These are phyloP conservation scores for Candida nitratophila DNA, from an alignment of 805 yeast genomes.

Conservation along the genomic window DNA sequence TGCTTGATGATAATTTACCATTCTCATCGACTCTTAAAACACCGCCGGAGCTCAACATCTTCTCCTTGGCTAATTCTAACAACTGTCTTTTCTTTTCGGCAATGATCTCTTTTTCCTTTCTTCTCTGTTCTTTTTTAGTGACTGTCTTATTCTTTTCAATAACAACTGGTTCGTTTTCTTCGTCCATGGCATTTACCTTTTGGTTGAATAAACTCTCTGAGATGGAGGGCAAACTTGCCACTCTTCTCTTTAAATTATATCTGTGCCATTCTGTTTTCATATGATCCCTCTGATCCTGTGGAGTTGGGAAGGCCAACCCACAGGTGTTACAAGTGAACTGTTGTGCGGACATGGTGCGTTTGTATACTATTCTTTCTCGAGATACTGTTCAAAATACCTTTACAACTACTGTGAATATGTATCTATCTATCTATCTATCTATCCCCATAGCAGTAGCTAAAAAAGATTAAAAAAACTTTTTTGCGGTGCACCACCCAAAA, in stretches of 20 bases:
- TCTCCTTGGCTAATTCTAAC: conserved; percentile 38
- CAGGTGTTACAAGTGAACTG: conserved; percentile 80
- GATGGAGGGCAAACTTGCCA: conserved; percentile 74
- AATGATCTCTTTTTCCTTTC: conserved; percentile 42
- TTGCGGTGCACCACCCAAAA: too few species aligned
- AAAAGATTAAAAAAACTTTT: too few species aligned
- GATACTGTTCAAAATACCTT: too few species aligned
- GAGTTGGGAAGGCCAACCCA: conserved; percentile 66
- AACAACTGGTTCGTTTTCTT: conserved; percentile 15
- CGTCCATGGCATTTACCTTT: conserved; percentile 18
- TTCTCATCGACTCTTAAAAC: conserved; percentile 16
- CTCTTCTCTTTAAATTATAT: conserved; percentile 89
- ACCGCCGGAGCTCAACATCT: conserved; percentile 29
- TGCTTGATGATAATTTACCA: conserved; percentile 16
- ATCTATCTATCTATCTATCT: too few species aligned
- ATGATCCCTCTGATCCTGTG: conserved; percentile 84
- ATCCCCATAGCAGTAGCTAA: too few species aligned
- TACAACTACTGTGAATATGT: too few species aligned
- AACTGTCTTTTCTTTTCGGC: conserved; percentile 41
- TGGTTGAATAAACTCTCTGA: conserved; percentile 20
- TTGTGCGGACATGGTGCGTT: neutral
- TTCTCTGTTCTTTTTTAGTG: conserved; percentile 45
- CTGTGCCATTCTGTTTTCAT: conserved; percentile 99
- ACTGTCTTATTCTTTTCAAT: conserved; percentile 17
- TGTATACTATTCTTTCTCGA: too few species aligned